Evolutionary conservation across 2,329 filamentous ascomycete species (phyloP).

Genomic region (Colletotrichum tropicicola): DNA sequence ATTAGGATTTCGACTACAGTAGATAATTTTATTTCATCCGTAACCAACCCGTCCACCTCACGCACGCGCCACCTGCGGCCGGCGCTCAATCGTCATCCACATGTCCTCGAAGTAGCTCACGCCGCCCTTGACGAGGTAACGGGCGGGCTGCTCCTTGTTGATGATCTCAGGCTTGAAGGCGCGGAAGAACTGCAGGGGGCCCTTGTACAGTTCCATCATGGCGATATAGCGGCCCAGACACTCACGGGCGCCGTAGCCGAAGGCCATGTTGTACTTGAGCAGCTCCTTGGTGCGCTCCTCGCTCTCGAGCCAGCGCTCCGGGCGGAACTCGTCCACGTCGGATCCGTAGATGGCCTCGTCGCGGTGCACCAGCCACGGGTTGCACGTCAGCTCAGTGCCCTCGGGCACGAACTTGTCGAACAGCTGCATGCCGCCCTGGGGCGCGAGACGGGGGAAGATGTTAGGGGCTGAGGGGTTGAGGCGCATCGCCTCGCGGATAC

Average conservation of each 20-base stretch:
- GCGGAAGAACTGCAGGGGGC: no score
- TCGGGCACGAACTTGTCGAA: constrained; percentile 1
- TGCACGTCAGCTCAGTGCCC: constrained; percentile 29
- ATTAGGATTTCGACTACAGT: no score
- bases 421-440: background rate
- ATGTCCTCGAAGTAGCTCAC: no score
- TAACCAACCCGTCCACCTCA: no score
- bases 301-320: background rate
- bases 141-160: no score
- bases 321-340: background rate
- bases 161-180: no score
- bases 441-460: background rate
- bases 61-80: no score
- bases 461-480: constrained; percentile 1
- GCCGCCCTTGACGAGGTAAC: no score
- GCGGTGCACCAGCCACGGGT: constrained; percentile 44
- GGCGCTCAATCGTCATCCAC: no score
- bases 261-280: background rate
- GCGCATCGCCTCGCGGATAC: constrained; percentile 6
- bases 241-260: constrained; percentile 9
- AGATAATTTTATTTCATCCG: no score
- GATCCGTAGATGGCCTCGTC: constrained; percentile 31
- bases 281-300: constrained; percentile 13
- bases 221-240: constrained; percentile 8
- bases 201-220: constrained; percentile 11